These are phyloP conservation scores for Sugiyamaella mastotermitis DNA, from an alignment of 805 yeast genomes.

Conservation along the genomic window DNA sequence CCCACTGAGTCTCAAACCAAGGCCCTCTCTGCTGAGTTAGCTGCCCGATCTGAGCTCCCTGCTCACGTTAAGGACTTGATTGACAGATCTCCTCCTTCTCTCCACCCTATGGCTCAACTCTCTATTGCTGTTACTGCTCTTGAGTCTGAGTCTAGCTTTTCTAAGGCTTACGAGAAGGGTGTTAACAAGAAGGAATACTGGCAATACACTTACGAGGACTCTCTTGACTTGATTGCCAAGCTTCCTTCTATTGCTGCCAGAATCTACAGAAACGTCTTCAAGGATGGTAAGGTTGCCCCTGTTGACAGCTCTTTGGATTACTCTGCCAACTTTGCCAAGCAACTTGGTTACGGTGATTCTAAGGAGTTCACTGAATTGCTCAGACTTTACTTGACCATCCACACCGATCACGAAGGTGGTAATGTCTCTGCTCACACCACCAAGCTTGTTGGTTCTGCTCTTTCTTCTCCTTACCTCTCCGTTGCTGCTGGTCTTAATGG, in stretches of 20 bases:
- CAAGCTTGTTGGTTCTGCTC: constrained; percentile 76
- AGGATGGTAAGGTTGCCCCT: constrained; percentile 59
- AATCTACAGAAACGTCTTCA: constrained; percentile 79
- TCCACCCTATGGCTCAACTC: constrained; percentile 90
- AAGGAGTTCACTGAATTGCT: constrained; percentile 70
- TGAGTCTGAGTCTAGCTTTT: constrained; percentile 76
- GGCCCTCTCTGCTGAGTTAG: constrained; percentile 68
- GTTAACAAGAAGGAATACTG: constrained; percentile 77
- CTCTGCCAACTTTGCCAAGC: constrained; percentile 59
- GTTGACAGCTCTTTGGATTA: constrained; percentile 44
- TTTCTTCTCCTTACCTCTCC: constrained; percentile 69
- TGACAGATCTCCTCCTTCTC: constrained; percentile 65
- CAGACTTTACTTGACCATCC: constrained; percentile 76
- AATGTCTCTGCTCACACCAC: constrained; percentile 79
- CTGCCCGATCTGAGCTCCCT: constrained; percentile 72
- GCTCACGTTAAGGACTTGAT: constrained; percentile 67
- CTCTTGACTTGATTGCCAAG: constrained; percentile 74
- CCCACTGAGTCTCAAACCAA: constrained; percentile 68
- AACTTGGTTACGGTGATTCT: constrained; percentile 54
- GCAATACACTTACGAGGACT: constrained; percentile 78
- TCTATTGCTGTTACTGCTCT: constrained; percentile 77
- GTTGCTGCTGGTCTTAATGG: constrained; percentile 78
- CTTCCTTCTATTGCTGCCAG: constrained; percentile 75
- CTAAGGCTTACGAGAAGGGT: constrained; percentile 81
- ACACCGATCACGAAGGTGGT: constrained; percentile 87